phyloP scores from a whole-genome alignment of 192 early-diverging fungal genomes.

The Coemansia sp. region DNA sequence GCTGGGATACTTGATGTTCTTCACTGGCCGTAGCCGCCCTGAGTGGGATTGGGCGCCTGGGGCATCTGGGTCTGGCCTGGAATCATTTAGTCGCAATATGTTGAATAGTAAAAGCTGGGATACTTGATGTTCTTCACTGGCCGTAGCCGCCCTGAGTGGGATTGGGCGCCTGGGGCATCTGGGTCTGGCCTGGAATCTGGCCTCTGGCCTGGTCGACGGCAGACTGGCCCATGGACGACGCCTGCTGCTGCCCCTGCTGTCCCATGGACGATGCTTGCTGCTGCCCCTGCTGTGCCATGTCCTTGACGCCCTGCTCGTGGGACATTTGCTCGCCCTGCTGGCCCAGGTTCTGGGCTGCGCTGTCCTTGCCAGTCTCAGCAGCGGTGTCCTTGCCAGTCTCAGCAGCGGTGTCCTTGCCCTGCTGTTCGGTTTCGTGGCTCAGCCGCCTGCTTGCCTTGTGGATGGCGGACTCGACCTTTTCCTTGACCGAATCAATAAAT shows the following conservation, averaged over 20 bases:
- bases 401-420: slow-evolving; percentile 1
- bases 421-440: slow-evolving; percentile 27
- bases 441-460: slow-evolving; percentile 39
- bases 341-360: slow-evolving; percentile 1
- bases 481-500: slow-evolving; percentile 41
- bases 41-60: neutral
- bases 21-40: neutral
- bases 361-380: slow-evolving; percentile 7
- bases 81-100: neutral
- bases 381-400: slow-evolving; percentile 6
- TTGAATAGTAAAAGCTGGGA: neutral
- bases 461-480: slow-evolving; percentile 39
- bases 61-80: neutral
- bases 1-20: neutral
- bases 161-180: slow-evolving; percentile 3
- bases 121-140: neutral
- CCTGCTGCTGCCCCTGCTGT: neutral
- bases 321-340: slow-evolving; percentile 21
- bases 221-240: slow-evolving; percentile 15
- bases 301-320: slow-evolving; percentile 8
- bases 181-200: neutral
- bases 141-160: neutral
- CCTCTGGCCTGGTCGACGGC: neutral
- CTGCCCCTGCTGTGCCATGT: slow-evolving; percentile 15
- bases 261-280: slow-evolving; percentile 14